Base-by-base conservation (phyloP, 352 stramenopile species). In the Plasmopara muralis region DNA sequence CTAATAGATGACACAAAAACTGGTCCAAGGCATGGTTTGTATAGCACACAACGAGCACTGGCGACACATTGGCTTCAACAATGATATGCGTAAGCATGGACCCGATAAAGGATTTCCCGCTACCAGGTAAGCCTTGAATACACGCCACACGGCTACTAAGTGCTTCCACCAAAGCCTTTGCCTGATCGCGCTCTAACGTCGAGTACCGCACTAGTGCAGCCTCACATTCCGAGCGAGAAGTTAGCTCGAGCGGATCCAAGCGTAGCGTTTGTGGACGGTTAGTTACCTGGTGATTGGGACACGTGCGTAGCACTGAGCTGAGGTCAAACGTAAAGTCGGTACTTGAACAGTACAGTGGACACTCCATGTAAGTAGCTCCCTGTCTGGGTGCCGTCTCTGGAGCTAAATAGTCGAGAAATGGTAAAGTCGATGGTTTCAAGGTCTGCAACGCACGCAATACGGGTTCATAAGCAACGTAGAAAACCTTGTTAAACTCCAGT, bases 11-110 rank as follows among this genome's bases (percentile, higher is more conserved):
- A 43, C 87, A 83, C n/a, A 96, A 61, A 57, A 96, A 95, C 61
- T 94, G 85, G 67, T 95, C 85, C 40, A 96, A 70, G 10, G 87
- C 84, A 55, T 96, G 85, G 65, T 96, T 96, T 12, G 87, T 96
- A 60, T 92, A 95, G 66, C 87, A 96, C 8, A 96, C 80, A 49
- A 77, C 76, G 5, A 96, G 58, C 41, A 96, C 85, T 4, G 72
- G 72, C 12, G 57, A 62, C 5, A 75, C 45, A 5, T 66, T 55
- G 8, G 62, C 62, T 14, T 70, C 47, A 29, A 88, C 43, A 53
- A 96, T 83, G 13, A 82, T 77, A 38, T 75, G 64, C 20, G 76
- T 84, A 30, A 95, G 73, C 15, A 91, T 68, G 1, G 65, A 74
- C 13, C 86, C 86, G 44, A 96, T 83, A 47, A 88, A 95, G 28